Evolutionary conservation across 129 eudicot genomes (phyloP).

Genomic region (Escallonia herrerae): DNA sequence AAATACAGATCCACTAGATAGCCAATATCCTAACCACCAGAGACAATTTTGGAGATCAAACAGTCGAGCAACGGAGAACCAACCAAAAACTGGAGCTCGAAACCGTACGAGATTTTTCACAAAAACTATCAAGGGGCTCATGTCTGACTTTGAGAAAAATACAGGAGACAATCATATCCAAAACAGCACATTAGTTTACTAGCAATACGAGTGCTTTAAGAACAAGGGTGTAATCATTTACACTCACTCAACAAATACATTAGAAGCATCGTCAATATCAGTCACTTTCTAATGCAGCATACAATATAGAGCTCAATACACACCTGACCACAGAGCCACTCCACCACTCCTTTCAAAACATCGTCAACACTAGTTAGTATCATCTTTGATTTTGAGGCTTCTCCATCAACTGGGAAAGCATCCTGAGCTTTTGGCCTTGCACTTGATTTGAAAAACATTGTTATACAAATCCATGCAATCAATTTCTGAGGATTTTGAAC

Average conservation of each 20-base stretch:
- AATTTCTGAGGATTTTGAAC: slow-evolving; percentile 2
- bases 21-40: too few species aligned
- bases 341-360: slow-evolving; percentile 82
- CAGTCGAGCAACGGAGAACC: neutral
- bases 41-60: too few species aligned
- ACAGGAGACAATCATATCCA: neutral
- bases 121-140: neutral
- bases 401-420: slow-evolving; percentile 37
- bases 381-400: slow-evolving; percentile 60
- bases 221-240: neutral
- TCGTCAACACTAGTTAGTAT: slow-evolving; percentile 50
- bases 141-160: neutral
- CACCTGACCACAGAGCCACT: slow-evolving; percentile 95
- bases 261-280: too few species aligned
- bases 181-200: neutral
- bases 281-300: neutral
- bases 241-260: neutral
- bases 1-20: too few species aligned
- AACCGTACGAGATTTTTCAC: neutral
- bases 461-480: neutral
- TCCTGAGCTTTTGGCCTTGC: slow-evolving; percentile 53
- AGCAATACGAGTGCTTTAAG: too few species aligned
- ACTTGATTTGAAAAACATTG: slow-evolving; percentile 22
- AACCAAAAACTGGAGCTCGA: neutral
- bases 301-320: slow-evolving; percentile 9